A percentile compares a stretch with the other conserved stretches of the same genome.
These are phyloP conservation scores for Penstemon newberryi DNA, from an alignment of 257 asterid genomes.

Conservation along the genomic window DNA sequence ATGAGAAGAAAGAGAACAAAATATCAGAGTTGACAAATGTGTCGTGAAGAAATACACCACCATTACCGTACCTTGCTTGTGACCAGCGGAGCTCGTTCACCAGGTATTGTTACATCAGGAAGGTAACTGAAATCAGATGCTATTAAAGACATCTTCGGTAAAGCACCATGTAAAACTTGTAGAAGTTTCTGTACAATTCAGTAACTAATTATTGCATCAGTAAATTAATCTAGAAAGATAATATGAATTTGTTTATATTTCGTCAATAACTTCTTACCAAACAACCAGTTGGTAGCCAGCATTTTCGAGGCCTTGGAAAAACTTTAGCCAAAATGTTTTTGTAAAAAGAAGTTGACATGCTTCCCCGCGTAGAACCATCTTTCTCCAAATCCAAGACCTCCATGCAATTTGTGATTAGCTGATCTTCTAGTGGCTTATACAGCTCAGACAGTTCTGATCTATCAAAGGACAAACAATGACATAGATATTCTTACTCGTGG, in stretches of 20 bases:
- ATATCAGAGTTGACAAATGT: neutral
- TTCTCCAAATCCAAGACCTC: conserved; percentile 60
- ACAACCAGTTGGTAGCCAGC: conserved; percentile 98
- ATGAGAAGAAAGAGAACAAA: too few species aligned
- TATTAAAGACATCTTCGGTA: conserved; percentile 96
- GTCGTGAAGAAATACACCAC: neutral
- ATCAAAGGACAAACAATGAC: conserved; percentile 26
- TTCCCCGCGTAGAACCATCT: conserved; percentile 56
- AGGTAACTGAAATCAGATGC: conserved; percentile 96
- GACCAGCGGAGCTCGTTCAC: conserved; percentile 97
- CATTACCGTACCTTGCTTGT: conserved; percentile 66
- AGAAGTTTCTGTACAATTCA: conserved; percentile 79
- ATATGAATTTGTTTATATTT: neutral
- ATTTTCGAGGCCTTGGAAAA: conserved; percentile 83
- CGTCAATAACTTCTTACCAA: conserved; percentile 49
- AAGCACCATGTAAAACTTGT: conserved; percentile 77
- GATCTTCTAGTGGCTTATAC: conserved; percentile 75
- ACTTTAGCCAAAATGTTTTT: conserved; percentile 58
- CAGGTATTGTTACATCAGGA: conserved; percentile 88
- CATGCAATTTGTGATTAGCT: conserved; percentile 73
- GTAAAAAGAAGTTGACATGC: conserved; percentile 42
- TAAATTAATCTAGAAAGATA: conserved; percentile 20
- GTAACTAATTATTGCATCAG: conserved; percentile 22
- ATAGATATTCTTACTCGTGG: neutral
- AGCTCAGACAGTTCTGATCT: conserved; percentile 70